Conservation (phyloP, 805 yeast species). For the Candida odintsovae region DNA sequence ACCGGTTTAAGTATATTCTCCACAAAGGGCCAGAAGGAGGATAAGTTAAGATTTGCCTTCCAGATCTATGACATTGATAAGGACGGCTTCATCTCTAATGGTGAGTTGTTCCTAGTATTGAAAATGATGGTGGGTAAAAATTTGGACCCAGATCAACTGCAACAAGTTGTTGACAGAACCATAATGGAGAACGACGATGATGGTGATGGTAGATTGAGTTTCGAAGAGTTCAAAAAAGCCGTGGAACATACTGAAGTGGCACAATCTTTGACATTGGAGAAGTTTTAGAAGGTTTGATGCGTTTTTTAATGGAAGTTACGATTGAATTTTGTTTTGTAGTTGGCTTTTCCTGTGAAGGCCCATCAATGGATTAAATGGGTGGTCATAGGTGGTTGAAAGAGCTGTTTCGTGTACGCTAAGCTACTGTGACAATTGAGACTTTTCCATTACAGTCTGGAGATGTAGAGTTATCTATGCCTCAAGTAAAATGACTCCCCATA, state of each 20-base stretch:
- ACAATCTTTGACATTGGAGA: conserved; percentile 49
- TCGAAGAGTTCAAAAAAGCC: conserved; percentile 78
- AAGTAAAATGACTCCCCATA: too few relatives aligned
- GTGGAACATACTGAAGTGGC: conserved; percentile 52
- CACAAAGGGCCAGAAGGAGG: conserved; percentile 72
- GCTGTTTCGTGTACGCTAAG: too few relatives aligned
- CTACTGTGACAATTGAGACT: too few relatives aligned
- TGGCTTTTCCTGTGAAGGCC: too few relatives aligned
- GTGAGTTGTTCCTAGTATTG: conserved; percentile 86
- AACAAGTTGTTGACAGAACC: conserved; percentile 95
- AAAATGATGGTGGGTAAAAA: conserved; percentile 97
- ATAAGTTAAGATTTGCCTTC: conserved; percentile 84
- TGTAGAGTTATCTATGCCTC: too few relatives aligned
- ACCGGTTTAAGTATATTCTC: conserved; percentile 83
- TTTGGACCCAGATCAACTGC: conserved; percentile 78
- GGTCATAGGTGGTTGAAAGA: too few relatives aligned
- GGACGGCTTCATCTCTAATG: conserved; percentile 93
- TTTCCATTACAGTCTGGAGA: too few relatives aligned
- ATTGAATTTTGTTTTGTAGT: neutral
- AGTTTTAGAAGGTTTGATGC: conserved; percentile 23
- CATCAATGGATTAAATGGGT: too few relatives aligned
- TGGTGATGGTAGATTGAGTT: conserved; percentile 80
- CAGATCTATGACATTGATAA: conserved; percentile 92
- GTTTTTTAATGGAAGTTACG: neutral
- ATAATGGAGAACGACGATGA: conserved; percentile 88